phyloP scores from a whole-genome alignment of 2,329 filamentous ascomycete genomes.

The Pyrenophora graminea region DNA sequence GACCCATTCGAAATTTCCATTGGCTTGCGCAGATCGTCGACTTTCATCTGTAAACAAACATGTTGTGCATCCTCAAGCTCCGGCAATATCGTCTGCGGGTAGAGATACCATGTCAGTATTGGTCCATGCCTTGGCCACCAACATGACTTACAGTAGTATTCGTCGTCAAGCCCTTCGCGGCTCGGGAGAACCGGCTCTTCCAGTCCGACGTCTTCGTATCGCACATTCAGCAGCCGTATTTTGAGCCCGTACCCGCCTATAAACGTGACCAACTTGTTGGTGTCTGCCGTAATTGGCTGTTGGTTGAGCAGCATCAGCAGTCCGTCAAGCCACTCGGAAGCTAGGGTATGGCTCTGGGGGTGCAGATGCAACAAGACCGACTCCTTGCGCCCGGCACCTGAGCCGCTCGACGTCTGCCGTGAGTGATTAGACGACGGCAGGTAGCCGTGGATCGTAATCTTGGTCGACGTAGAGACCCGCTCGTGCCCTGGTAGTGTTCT shows the following conservation, averaged over 20 bases:
- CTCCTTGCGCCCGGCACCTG: slow-evolving; percentile 59
- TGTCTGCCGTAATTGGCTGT: slow-evolving; percentile 94
- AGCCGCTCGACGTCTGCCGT: slow-evolving; percentile 37
- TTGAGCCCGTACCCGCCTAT: slow-evolving; percentile 91
- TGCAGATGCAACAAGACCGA: slow-evolving; percentile 79
- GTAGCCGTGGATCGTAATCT: slow-evolving; percentile 89
- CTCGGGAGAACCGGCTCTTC: slow-evolving; percentile 78
- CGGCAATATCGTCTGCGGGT: slow-evolving; percentile 13
- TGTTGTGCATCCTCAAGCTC: slow-evolving; percentile 3
- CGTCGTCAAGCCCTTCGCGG: slow-evolving; percentile 83
- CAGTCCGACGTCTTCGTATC: slow-evolving; percentile 75
- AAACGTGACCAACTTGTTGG: slow-evolving; percentile 82
- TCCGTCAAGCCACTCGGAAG: slow-evolving; percentile 96
- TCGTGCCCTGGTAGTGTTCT: slow-evolving; percentile 44
- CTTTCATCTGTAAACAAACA: neutral
- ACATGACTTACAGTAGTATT: slow-evolving; percentile 80
- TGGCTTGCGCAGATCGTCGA: slow-evolving; percentile 6
- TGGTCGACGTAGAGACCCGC: slow-evolving; percentile 63
- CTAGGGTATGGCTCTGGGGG: slow-evolving; percentile 77
- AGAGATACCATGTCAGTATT: slow-evolving; percentile 2
- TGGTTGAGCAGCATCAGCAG: slow-evolving; percentile 94
- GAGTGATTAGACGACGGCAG: slow-evolving; percentile 41
- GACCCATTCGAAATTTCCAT: neutral
- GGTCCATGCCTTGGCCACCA: slow-evolving; percentile 5
- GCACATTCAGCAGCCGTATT: slow-evolving; percentile 87